These are phyloP conservation scores for Melocanna baccifera DNA, from an alignment of 176 grass and related monocot species.

Conservation along the genomic window DNA sequence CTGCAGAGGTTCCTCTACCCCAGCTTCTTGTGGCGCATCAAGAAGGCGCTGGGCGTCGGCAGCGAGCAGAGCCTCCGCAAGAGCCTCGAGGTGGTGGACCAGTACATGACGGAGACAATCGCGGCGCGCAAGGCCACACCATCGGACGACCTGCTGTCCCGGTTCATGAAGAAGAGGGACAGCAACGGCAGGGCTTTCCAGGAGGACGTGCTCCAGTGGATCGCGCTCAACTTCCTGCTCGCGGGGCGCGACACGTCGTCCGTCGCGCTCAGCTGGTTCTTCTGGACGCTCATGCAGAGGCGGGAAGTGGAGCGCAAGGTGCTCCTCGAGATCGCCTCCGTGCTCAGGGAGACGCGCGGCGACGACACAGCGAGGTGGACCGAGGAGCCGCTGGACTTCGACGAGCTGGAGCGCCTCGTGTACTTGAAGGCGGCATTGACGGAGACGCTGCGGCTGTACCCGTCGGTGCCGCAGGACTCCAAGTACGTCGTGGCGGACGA, in stretches of 20 bases:
- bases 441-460: constrained; percentile 84
- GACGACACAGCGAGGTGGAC: constrained; percentile 56
- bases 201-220: constrained; percentile 80
- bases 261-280: constrained; percentile 97
- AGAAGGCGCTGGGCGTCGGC: constrained; percentile 78
- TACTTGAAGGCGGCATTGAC: constrained; percentile 81
- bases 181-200: constrained; percentile 63
- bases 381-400: constrained; percentile 66
- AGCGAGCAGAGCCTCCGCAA: constrained; percentile 66
- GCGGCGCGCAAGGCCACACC: constrained; percentile 63
- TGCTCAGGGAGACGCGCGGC: constrained; percentile 69
- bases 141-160: constrained; percentile 81
- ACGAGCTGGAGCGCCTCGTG: constrained; percentile 85
- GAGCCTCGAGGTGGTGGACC: constrained; percentile 80
- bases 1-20: constrained; percentile 81
- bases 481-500: constrained; percentile 92
- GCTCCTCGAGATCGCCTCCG: constrained; percentile 60
- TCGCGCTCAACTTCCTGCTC: constrained; percentile 94
- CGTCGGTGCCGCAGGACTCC: constrained; percentile 87
- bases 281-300: constrained; percentile 71
- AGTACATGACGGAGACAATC: constrained; percentile 73
- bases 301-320: constrained; percentile 72
- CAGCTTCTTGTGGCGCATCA: constrained; percentile 74
- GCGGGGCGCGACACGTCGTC: constrained; percentile 94
- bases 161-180: constrained; percentile 89